These are phyloP conservation scores for Pyrenopolyporus hunteri DNA, from an alignment of 495 filamentous ascomycete genomes.

Conservation along the genomic window DNA sequence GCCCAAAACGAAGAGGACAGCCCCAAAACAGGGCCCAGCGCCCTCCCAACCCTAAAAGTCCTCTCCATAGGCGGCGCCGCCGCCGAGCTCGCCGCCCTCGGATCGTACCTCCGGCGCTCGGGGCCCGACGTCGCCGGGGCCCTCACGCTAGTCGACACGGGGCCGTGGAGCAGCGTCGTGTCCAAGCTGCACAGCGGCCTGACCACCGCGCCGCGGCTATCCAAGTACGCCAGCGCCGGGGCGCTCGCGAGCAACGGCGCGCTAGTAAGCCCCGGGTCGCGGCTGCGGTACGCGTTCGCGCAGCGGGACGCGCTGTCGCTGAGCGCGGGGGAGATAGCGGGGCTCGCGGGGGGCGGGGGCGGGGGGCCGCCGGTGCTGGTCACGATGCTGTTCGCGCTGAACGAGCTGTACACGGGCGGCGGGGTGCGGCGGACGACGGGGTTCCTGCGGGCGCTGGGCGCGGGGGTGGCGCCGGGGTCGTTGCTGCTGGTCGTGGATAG, in stretches of 20 bases:
- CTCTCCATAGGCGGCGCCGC: slow-evolving; percentile 86
- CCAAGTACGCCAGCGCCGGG: slow-evolving; percentile 62
- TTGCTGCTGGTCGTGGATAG: slow-evolving; percentile 89
- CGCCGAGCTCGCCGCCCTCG: slow-evolving; percentile 82
- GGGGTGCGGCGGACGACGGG: slow-evolving; percentile 75
- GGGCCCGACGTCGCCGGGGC: slow-evolving; percentile 31
- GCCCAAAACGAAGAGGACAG: no score
- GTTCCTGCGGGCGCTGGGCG: slow-evolving; percentile 71
- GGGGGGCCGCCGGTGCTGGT: slow-evolving; percentile 59
- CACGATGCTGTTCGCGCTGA: slow-evolving; percentile 93
- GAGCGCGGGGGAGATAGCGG: slow-evolving; percentile 46
- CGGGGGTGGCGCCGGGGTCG: slow-evolving; percentile 59
- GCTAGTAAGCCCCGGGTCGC: slow-evolving; percentile 42
- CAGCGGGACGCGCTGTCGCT: slow-evolving; percentile 68
- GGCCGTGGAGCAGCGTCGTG: slow-evolving; percentile 72
- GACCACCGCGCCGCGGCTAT: slow-evolving; percentile 54
- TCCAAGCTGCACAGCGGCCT: slow-evolving; percentile 55
- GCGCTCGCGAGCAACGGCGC: slow-evolving; percentile 52
- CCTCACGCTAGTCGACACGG: slow-evolving; percentile 78
- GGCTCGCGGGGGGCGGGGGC: slow-evolving; percentile 41
- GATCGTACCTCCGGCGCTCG: slow-evolving; percentile 56
- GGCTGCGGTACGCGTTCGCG: slow-evolving; percentile 58
- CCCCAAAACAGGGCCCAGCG: no score
- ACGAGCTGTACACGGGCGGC: slow-evolving; percentile 82
- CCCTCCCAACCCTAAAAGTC: slow-evolving; percentile 47